Conservation (phyloP, 768 basidiomycete species). For the Lactarius pseudohatsudake region DNA sequence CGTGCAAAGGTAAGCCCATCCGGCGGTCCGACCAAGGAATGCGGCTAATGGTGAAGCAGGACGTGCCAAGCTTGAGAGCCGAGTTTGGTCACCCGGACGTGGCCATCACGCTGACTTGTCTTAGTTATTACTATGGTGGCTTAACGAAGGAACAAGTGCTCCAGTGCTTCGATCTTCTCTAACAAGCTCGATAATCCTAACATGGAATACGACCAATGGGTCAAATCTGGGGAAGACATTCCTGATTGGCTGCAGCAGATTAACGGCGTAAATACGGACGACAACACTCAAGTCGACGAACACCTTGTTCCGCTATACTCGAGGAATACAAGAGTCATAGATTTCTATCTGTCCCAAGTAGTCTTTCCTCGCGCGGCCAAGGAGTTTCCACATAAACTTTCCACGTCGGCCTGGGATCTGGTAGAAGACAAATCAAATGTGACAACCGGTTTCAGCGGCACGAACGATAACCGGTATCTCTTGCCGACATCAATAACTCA, state of each 20-base stretch:
- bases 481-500: conserved; percentile 40
- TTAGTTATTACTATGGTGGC: conserved; percentile 51
- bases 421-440: conserved; percentile 39
- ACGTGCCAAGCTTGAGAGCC: conserved; percentile 44
- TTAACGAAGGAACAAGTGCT: conserved; percentile 41
- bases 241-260: conserved; percentile 36
- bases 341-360: conserved; percentile 47
- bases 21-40: neutral
- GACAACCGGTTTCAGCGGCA: conserved; percentile 55
- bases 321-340: conserved; percentile 40
- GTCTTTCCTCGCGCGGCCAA: conserved; percentile 54
- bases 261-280: conserved; percentile 44
- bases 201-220: conserved; percentile 44
- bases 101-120: conserved; percentile 44
- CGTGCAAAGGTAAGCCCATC: conserved; percentile 38
- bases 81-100: conserved; percentile 57
- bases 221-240: conserved; percentile 30
- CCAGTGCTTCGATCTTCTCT: conserved; percentile 40
- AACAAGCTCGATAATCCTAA: conserved; percentile 43
- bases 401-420: conserved; percentile 54
- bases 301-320: conserved; percentile 38
- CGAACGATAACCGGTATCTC: conserved; percentile 46
- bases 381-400: conserved; percentile 47
- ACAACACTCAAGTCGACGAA: conserved; percentile 35
- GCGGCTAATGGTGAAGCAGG: conserved; percentile 32